Base-by-base conservation (phyloP, 2,329 filamentous ascomycete species). In the Lojkania enalia region DNA sequence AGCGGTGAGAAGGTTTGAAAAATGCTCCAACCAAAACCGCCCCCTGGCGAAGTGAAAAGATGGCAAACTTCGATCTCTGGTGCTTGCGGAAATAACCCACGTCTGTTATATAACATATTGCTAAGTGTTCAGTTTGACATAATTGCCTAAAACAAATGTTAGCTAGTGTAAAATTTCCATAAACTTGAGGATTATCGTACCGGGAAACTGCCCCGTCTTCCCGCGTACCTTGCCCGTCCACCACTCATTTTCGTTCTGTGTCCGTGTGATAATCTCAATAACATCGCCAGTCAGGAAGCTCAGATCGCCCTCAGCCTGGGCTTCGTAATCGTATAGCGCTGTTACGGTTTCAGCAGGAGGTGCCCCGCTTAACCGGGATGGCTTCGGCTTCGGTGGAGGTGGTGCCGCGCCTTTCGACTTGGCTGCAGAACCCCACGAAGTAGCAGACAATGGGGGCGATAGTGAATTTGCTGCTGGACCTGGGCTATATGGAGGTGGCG, bases 221-320 rank as follows among this genome's bases (percentile, higher is more conserved):
- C 87, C 90, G 47, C 86, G 78, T 42, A 95, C 66, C 66, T 83
- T 88, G 27, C 94, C 94, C 6, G 80, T 85, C 94, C 94, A 99
- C 94, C 94, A 99, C 71, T 99, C 94, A 58, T 99, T 97, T 39
- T 89, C 85, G 61, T 96, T 96, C 51, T 81, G 78, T n/a, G 90
- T 95, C 56, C 88, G 81, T 48, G 79, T 80, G 2, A 94, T 69
- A 57, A 99, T 91, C 69, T 97, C 91, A 61, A 99, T 97, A 3
- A 87, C 74, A 51, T 99, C 94, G 4, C 92, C 91, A 0, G 89
- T 84, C 14, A 80, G 81, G 74, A 99, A 99, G 61, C 88, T 95
- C 51, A 99, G 75, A 66, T 99, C 94, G 2, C 91, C 91, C 53
- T 95, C 90, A 1, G 92, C 91, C 67, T 97, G 91, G 4, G 94